Evolutionary conservation across 495 filamentous ascomycete genomes (phyloP).

Genomic region (Xylaria flabelliformis): DNA sequence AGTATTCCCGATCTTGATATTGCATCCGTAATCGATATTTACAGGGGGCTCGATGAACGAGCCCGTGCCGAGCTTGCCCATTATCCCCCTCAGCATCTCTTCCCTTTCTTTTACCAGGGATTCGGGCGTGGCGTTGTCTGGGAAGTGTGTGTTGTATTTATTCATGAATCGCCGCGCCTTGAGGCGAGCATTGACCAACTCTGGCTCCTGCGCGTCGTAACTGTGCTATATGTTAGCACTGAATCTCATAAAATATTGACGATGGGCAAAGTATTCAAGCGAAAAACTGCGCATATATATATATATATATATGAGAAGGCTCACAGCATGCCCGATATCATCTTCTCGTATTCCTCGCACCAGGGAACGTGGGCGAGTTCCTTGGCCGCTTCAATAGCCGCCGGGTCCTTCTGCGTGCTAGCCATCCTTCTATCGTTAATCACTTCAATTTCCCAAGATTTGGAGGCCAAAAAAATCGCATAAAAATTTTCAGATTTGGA

Average conservation of each 20-base stretch:
- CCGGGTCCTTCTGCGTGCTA: slow-evolving; percentile 49
- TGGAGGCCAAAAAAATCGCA: not conserved
- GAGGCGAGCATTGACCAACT: slow-evolving; percentile 37
- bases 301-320: slow-evolving; percentile 21
- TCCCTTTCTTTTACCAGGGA: slow-evolving; percentile 44
- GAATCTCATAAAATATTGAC: not conserved
- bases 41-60: slow-evolving; percentile 60
- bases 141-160: slow-evolving; percentile 58
- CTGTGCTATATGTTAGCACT: slow-evolving; percentile 15
- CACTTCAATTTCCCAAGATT: not conserved
- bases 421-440: slow-evolving; percentile 40
- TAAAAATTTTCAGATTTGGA: not conserved
- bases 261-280: not conserved
- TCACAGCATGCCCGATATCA: slow-evolving; percentile 63
- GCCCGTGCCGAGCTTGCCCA: slow-evolving; percentile 50
- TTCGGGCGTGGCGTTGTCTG: slow-evolving; percentile 48
- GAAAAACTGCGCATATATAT: not conserved
- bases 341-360: slow-evolving; percentile 60
- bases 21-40: slow-evolving; percentile 61
- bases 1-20: slow-evolving; percentile 54
- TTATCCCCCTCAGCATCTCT: slow-evolving; percentile 48
- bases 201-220: slow-evolving; percentile 52
- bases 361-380: slow-evolving; percentile 48
- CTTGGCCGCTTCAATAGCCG: slow-evolving; percentile 53
- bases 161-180: slow-evolving; percentile 49